phyloP scores from a whole-genome alignment of 2,329 filamentous ascomycete species.

The Pleoardoris graminearum region DNA sequence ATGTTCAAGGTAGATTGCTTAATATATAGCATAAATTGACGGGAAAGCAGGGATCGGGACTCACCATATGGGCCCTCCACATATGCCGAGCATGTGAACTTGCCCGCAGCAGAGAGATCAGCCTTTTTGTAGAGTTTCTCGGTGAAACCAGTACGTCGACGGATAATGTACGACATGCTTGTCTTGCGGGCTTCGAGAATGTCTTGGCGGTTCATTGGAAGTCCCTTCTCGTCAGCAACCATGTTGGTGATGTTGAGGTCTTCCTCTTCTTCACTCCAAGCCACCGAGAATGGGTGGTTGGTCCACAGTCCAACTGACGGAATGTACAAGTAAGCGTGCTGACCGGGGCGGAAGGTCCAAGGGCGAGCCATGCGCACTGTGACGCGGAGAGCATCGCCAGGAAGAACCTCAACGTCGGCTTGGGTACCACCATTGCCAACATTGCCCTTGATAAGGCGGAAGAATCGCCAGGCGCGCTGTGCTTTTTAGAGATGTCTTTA shows the following conservation, averaged over 20 bases:
- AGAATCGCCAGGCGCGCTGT: conserved; percentile 47
- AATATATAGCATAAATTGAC: conserved; percentile 31
- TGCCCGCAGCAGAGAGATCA: conserved; percentile 54
- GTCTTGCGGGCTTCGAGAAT: conserved; percentile 55
- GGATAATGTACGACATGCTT: conserved; percentile 79
- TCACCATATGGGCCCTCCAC: conserved; percentile 83
- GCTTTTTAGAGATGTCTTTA: conserved; percentile 8
- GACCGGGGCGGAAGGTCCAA: conserved; percentile 75
- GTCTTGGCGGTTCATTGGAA: conserved; percentile 56
- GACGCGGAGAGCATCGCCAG: conserved; percentile 73
- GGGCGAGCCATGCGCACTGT: conserved; percentile 74
- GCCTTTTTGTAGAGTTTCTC: conserved; percentile 76
- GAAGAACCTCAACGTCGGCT: conserved; percentile 73
- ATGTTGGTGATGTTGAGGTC: conserved; percentile 34
- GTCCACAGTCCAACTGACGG: conserved; percentile 72
- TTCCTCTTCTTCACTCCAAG: conserved; percentile 71
- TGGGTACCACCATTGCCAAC: conserved; percentile 66
- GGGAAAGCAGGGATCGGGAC: conserved; percentile 32
- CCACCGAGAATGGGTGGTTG: conserved; percentile 78
- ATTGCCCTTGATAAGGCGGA: conserved; percentile 68
- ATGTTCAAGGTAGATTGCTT: conserved; percentile 19
- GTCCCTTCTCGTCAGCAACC: conserved; percentile 48
- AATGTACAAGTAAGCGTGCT: conserved; percentile 80
- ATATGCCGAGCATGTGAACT: conserved; percentile 68
- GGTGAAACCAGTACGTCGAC: conserved; percentile 86